These are phyloP conservation scores for Pugionium dolabratum DNA, from an alignment of 345 rosid genomes.

Conservation along the genomic window DNA sequence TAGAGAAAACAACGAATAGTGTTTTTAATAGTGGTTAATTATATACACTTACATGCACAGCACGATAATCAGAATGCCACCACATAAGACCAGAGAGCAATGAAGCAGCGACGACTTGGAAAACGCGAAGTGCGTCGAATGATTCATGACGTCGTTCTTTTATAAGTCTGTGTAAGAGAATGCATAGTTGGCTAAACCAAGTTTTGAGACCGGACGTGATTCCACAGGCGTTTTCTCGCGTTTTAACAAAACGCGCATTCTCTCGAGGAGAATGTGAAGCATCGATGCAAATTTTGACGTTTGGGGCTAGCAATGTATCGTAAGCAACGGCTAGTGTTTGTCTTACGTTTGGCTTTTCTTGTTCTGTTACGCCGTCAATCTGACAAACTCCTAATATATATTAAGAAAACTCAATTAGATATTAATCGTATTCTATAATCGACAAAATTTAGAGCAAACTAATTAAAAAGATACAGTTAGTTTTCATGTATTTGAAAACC, in stretches of 20 bases:
- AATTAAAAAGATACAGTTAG: neutral
- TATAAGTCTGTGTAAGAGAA: conserved; percentile 78
- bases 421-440: neutral
- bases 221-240: conserved; percentile 24
- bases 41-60: conserved; percentile 44
- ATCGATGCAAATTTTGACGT: conserved; percentile 50
- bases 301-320: conserved; percentile 58
- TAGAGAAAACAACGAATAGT: no score
- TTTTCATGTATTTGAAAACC: conserved; percentile 4
- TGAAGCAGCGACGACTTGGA: conserved; percentile 77
- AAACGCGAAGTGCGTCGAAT: conserved; percentile 64
- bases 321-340: conserved; percentile 58
- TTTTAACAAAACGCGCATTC: conserved; percentile 32
- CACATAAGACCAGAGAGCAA: conserved; percentile 76
- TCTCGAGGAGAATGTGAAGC: conserved; percentile 45
- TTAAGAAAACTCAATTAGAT: neutral
- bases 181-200: conserved; percentile 76
- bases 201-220: conserved; percentile 29
- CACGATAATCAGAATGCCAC: conserved; percentile 82
- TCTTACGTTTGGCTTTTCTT: conserved; percentile 67
- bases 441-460: neutral
- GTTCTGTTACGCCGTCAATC: conserved; percentile 53
- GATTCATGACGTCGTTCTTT: conserved; percentile 87
- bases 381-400: conserved; percentile 62
- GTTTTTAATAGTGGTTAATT: neutral